phyloP scores from a whole-genome alignment of 441 rosid species.

The Adansonia gregorii region DNA sequence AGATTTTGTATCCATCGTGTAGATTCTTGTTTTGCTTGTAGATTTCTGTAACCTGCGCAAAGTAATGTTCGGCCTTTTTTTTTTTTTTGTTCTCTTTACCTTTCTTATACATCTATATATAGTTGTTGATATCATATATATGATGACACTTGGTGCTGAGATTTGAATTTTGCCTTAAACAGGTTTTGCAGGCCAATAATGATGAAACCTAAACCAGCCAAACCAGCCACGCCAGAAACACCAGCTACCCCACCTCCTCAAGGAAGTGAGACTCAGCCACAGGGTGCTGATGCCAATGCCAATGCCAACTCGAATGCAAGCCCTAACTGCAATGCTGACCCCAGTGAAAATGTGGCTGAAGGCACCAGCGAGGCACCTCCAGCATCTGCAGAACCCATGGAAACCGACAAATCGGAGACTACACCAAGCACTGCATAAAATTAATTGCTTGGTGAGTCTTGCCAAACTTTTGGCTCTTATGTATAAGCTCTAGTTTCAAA shows the following conservation, averaged over 20 bases:
- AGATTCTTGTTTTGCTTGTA: neutral
- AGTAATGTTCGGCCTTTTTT: neutral
- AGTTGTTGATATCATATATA: neutral
- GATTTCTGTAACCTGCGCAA: neutral
- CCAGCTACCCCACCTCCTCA: slow-evolving; percentile 62
- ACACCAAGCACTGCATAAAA: slow-evolving; percentile 35
- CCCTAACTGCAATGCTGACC: slow-evolving; percentile 5
- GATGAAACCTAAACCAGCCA: slow-evolving; percentile 77
- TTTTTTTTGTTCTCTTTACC: no score
- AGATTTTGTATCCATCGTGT: neutral
- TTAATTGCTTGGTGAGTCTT: neutral
- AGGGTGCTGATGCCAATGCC: slow-evolving; percentile 39
- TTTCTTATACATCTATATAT: neutral
- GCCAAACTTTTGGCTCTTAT: slow-evolving; percentile 17
- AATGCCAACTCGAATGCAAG: slow-evolving; percentile 27
- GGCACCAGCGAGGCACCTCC: slow-evolving; percentile 45
- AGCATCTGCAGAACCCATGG: slow-evolving; percentile 67
- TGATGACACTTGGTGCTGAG: neutral
- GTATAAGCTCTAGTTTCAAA: slow-evolving; percentile 26
- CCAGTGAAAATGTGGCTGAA: slow-evolving; percentile 33
- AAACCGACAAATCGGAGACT: slow-evolving; percentile 58
- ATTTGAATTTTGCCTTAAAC: slow-evolving; percentile 22
- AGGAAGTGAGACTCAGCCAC: slow-evolving; percentile 46
- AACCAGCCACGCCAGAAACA: slow-evolving; percentile 59
- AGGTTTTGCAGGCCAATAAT: slow-evolving; percentile 87